Conservation (phyloP, 768 basidiomycete genomes). For the Gymnopilus junonius region DNA sequence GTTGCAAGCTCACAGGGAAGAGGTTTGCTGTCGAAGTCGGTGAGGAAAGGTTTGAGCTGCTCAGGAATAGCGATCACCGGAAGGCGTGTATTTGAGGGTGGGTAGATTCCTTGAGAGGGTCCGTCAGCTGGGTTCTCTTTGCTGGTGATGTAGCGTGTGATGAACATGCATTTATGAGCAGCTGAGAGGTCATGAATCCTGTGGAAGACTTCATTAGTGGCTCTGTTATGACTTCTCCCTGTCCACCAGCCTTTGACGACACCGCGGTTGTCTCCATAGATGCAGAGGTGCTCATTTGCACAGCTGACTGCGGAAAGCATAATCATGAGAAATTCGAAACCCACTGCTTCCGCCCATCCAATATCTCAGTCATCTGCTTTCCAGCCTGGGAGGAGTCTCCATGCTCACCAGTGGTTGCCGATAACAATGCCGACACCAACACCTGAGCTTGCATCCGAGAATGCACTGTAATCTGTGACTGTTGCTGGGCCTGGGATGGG, state of each 20-base stretch:
- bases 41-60: constrained; percentile 24
- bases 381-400: constrained; percentile 15
- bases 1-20: constrained; percentile 9
- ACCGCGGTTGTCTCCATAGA: background rate
- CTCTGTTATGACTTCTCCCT: background rate
- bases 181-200: constrained; percentile 18
- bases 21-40: constrained; percentile 22
- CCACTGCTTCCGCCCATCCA: background rate
- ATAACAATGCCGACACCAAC: constrained; percentile 39
- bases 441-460: constrained; percentile 44
- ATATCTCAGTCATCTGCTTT: background rate
- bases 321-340: background rate
- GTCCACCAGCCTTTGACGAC: background rate
- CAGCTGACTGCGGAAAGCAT: background rate
- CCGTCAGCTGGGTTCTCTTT: constrained; percentile 40
- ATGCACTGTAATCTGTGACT: constrained; percentile 35
- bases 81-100: constrained; percentile 25
- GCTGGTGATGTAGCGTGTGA: constrained; percentile 39
- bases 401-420: constrained; percentile 34
- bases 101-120: constrained; percentile 40
- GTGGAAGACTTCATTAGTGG: constrained; percentile 38
- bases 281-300: background rate
- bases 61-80: constrained; percentile 33
- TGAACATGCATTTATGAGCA: constrained; percentile 7
- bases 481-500: constrained; percentile 30